Conservation (phyloP, 1,139 yeast species). For the Meyerozyma athensensis region DNA sequence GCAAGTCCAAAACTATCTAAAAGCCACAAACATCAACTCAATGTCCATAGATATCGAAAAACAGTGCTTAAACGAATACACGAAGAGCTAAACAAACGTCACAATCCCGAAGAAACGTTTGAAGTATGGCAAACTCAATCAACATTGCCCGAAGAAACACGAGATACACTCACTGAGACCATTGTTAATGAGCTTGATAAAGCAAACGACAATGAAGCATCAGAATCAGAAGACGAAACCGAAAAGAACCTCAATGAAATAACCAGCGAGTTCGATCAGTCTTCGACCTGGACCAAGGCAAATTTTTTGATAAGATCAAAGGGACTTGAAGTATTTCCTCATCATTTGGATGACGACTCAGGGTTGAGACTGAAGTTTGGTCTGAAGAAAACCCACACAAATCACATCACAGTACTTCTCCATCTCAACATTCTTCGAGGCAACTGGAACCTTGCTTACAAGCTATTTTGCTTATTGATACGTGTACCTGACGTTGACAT, state of each 20-base stretch:
- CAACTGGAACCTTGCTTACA: slow-evolving; percentile 55
- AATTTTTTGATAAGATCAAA: slow-evolving; percentile 20
- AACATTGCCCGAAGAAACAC: slow-evolving; percentile 11
- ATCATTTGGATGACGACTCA: slow-evolving; percentile 3
- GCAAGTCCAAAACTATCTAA: slow-evolving; percentile 9
- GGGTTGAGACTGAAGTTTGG: neutral
- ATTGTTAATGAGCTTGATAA: slow-evolving; percentile 10
- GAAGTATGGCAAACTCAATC: slow-evolving; percentile 33
- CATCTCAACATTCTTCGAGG: slow-evolving; percentile 30
- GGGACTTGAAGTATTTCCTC: slow-evolving; percentile 32
- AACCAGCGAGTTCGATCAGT: slow-evolving; percentile 18
- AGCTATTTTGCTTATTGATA: slow-evolving; percentile 45
- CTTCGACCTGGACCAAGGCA: slow-evolving; percentile 19
- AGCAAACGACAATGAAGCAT: slow-evolving; percentile 10
- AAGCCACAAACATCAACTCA: slow-evolving; percentile 5
- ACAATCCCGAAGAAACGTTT: slow-evolving; percentile 33
- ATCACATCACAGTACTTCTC: slow-evolving; percentile 3
- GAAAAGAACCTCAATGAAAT: slow-evolving; percentile 13
- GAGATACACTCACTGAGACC: slow-evolving; percentile 5
- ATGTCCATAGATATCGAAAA: neutral
- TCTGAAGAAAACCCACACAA: slow-evolving; percentile 1
- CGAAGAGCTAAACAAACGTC: slow-evolving; percentile 10
- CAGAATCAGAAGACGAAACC: slow-evolving; percentile 10
- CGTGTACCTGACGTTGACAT: slow-evolving; percentile 48
- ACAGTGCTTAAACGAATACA: slow-evolving; percentile 11